Conservation (phyloP, 163 green algal genomes). For the Scenedesmus sp. region DNA sequence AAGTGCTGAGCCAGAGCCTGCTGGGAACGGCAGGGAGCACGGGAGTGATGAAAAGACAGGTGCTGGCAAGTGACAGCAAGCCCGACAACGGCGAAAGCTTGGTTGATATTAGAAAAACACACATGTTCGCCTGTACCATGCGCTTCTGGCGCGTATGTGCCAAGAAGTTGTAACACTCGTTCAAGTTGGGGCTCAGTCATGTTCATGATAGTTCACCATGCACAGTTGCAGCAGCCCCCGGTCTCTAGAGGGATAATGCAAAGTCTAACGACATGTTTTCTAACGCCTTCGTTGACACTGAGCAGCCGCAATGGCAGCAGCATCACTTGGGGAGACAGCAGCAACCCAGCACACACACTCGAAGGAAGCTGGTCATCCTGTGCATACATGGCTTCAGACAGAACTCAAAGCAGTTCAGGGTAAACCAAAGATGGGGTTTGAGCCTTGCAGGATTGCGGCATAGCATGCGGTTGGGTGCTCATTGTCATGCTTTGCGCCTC, state of each 20-base stretch:
- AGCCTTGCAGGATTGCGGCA: not conserved
- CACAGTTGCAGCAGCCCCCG: not conserved
- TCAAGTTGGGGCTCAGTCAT: not conserved
- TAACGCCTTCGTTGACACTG: not conserved
- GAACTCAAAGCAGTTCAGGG: conserved; percentile 78
- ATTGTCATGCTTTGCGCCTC: not conserved
- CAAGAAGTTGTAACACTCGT: not conserved
- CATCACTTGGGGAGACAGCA: not conserved
- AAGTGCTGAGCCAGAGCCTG: not conserved
- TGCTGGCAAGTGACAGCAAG: not conserved
- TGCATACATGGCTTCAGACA: conserved; percentile 95
- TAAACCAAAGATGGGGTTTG: not conserved
- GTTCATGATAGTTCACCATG: not conserved
- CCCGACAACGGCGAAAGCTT: not conserved
- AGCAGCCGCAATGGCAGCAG: conserved; percentile 8
- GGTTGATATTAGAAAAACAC: too few species aligned
- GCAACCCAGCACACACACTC: not conserved
- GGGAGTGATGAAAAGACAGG: not conserved
- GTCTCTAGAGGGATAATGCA: not conserved
- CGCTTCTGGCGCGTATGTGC: not conserved
- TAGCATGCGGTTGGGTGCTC: not conserved
- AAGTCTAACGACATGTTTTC: too few species aligned
- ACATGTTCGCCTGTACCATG: too few species aligned
- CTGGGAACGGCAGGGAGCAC: not conserved
- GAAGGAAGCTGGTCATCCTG: conserved; percentile 79